Evolutionary conservation across 176 grass and related monocot genomes (phyloP).

Genomic region (Triticum dicoccoides): DNA sequence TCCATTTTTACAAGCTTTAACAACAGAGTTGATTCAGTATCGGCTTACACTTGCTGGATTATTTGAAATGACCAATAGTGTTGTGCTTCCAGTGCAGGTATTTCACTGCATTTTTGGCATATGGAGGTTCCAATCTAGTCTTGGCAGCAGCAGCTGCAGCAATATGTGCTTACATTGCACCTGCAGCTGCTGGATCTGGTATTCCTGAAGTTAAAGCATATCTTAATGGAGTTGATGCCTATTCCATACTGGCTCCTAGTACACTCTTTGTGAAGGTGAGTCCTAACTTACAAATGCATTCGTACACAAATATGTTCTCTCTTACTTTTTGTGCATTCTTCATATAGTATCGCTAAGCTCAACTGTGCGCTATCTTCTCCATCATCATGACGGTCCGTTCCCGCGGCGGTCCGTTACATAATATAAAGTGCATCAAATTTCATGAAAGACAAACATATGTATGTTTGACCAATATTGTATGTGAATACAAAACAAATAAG

Average conservation of each 20-base stretch:
- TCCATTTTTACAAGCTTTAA: not conserved
- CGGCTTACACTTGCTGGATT: not conserved
- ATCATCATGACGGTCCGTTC: not conserved
- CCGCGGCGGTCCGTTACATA: too few species aligned
- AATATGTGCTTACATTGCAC: constrained; percentile 87
- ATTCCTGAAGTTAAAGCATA: constrained; percentile 98
- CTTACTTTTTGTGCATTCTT: not conserved
- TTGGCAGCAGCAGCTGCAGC: constrained; percentile 63
- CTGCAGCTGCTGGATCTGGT: constrained; percentile 93
- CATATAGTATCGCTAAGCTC: not conserved
- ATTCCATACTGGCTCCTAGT: constrained; percentile 79
- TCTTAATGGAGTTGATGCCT: constrained; percentile 92
- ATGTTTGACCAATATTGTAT: too few species aligned
- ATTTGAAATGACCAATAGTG: constrained; percentile 31
- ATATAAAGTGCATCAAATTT: too few species aligned
- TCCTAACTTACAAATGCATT: not conserved
- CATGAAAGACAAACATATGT: too few species aligned
- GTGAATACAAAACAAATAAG: too few species aligned
- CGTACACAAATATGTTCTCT: not conserved
- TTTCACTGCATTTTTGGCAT: constrained; percentile 65
- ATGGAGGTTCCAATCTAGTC: constrained; percentile 65
- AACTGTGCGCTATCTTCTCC: not conserved
- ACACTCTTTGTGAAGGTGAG: constrained; percentile 92
- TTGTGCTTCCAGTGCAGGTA: constrained; percentile 78
- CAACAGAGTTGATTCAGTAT: not conserved